Evolutionary conservation across 2,329 filamentous ascomycete species (phyloP), one percentile per base, ranked within the genome.

Genomic region (Aspergillus sp.): DNA sequence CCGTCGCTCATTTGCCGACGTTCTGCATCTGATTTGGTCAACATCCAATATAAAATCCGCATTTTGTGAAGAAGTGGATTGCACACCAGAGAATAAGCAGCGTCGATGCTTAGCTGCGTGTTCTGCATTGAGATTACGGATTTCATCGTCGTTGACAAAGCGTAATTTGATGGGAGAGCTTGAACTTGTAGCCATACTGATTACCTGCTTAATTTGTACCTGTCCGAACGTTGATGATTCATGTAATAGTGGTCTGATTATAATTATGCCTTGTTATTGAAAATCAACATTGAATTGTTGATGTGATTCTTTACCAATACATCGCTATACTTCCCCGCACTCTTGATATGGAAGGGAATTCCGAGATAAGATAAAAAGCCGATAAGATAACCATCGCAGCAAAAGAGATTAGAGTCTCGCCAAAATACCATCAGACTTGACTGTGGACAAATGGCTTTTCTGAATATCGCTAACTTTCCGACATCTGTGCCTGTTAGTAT

Each of bases 81-180:
- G 27, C 27, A 7, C 9, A 51, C 53, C 53, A 39, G 50, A 49
- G 37, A 54, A 54, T 3, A 54, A 53, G 7, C 48, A 44, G 25
- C 49, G 48, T 3, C 53, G 46, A 37, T 53, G 44, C 13, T 50
- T 53, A 2, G 53, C 53, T 22, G 53, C 48, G 41, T 45, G 50
- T 33, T 42, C 43, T 4, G 49, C 45, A 43, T 44, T 54, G 22
- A 60, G 43, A 35, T 43, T 50, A 42, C 52, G 47, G 45, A 51
- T 41, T 42, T 51, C 51, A 23, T 51, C 35, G 27, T 48, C 33
- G 19, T 56, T 43, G 17, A 54, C 42, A n/a, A 54, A 53, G 4
- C 37, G 17, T 2, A 39, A 4, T 30, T 30, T 30, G 9, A 30
- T 30, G 3, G 25, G 12, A 30, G 25, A 10, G 25, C 25, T 12